phyloP scores from a whole-genome alignment of 1,139 yeast genomes.

The Magnusiomyces suaveolens region DNA sequence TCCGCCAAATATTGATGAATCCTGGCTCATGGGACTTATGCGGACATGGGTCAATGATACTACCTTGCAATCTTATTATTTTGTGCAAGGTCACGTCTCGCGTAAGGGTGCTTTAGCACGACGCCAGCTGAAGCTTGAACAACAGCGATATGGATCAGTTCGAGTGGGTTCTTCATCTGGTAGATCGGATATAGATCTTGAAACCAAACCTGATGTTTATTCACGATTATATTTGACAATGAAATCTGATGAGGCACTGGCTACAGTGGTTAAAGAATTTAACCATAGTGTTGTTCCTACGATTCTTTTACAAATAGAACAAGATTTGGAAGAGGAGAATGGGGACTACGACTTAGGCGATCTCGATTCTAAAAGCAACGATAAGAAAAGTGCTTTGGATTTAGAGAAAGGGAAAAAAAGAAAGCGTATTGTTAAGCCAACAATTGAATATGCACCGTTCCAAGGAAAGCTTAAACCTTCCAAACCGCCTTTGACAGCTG shows the following conservation, averaged over 20 bases:
- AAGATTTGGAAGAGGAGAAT: neutral
- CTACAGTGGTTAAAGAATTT: neutral
- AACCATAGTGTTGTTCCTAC: neutral
- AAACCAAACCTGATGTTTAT: constrained; percentile 2
- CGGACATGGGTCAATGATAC: neutral
- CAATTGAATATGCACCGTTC: constrained; percentile 2
- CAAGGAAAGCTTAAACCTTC: constrained; percentile 1
- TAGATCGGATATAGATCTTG: neutral
- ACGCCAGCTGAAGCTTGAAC: neutral
- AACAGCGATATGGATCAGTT: neutral
- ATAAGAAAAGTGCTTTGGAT: neutral
- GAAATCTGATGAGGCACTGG: neutral
- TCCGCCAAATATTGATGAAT: constrained; percentile 3
- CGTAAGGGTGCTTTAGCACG: neutral
- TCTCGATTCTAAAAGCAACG: neutral
- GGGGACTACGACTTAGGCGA: neutral
- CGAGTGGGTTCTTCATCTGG: neutral
- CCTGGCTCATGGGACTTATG: constrained; percentile 2
- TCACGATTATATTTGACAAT: constrained; percentile 1
- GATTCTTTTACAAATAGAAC: neutral
- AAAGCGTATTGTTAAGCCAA: neutral
- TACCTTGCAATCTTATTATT: constrained; percentile 1
- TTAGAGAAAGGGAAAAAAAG: neutral
- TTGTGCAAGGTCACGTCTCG: constrained; percentile 3
- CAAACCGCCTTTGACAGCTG: neutral